Evolutionary conservation across 2,329 filamentous ascomycete species (phyloP), one percentile per base, ranked within the genome.

Genomic region (Colletotrichum sp.): DNA sequence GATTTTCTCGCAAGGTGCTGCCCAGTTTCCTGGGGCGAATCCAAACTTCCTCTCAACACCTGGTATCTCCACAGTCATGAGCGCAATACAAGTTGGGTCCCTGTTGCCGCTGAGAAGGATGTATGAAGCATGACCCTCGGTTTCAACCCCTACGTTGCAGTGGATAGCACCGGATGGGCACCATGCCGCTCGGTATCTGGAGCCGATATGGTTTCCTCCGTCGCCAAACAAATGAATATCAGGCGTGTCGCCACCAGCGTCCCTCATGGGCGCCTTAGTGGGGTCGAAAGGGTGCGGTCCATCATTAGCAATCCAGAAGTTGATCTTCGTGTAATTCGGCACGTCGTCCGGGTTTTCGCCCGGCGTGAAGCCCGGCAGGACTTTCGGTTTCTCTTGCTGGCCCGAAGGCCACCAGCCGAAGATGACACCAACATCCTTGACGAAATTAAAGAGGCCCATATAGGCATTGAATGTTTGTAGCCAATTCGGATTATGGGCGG

Each of bases 241-340:
- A 2, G 57, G 57, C 8, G 19, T 3, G 57, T 61, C 57, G 22
- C 57, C 57, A 19, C 57, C 57, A 19, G 57, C 27, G 15, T 30
- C 2, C 0, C 0, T 49, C 19, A 49, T 2, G 9, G 9, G 9
- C 19, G 39, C 1, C 9, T n/a, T 6, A 6, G 9, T n/a, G 9
- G 39, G 19, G 39, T 49, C 19, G 9, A n/a, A 7, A 0, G 39
- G 39, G 39, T n/a, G 9, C 19, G 39, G 39, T n/a, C 39, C 39
- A n/a, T 49, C 19, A 6, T 49, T 22, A 49, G 1, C 39, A 12
- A 49, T 49, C 39, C 39, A 49, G 39, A 49, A 49, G 39, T 49
- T 49, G 3, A 49, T 2, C 39, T 12, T 12, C 39, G 39, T 39
- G 36, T 39, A 39, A 39, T 3, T 39, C 15, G 36, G 36, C 36